Base-by-base conservation (phyloP, 2,329 filamentous ascomycete species). In the Trichophyton rubrum region DNA sequence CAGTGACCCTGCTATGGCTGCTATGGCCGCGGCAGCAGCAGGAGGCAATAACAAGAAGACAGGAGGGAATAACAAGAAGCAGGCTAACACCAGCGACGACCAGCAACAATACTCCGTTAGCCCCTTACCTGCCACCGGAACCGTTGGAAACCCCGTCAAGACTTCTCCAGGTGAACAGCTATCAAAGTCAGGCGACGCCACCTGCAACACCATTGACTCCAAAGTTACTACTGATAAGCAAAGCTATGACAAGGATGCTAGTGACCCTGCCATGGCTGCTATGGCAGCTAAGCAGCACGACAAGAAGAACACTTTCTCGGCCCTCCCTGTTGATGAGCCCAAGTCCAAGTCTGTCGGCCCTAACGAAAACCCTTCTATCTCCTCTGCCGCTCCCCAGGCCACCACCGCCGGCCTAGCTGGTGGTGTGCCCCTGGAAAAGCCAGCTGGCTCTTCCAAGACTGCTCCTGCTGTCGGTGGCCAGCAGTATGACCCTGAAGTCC, bases 81-180 rank as follows among this genome's bases (percentile, higher is more conserved):
- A 30, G 27, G 7, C 27, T 7, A 30, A 1, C 27, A 30, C 27
- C 27, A 7, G 6, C 27, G 27, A 30, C 1, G 27, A 30, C 27
- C 27, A 30, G 27, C 27, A 30, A 7, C 27, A 58, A 73, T 72
- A 61, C 64, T 73, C 72, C 22, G 80, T 85, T 65, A 80, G 80
- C 62, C 83, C 83, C 3, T 78, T 85, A 61, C 82, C 83, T 53
- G 82, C 82, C 11, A 80, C 81, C 17, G 75, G 73, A 60, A 82
- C 81, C 58, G 68, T 74, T 59, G 83, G 90, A 62, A 96, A 96
- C 74, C 91, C 92, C 6, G 82, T 96, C 71, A 80, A 82, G 68
- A 80, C 95, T 60, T 81, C 82, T 22, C 87, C 91, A 2, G 90
- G 90, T 67, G 88, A 95, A 77, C 84, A 85, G 72, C 82, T 96